Evolutionary conservation across 345 rosid genomes (phyloP).

Genomic region (Camelina neglecta): DNA sequence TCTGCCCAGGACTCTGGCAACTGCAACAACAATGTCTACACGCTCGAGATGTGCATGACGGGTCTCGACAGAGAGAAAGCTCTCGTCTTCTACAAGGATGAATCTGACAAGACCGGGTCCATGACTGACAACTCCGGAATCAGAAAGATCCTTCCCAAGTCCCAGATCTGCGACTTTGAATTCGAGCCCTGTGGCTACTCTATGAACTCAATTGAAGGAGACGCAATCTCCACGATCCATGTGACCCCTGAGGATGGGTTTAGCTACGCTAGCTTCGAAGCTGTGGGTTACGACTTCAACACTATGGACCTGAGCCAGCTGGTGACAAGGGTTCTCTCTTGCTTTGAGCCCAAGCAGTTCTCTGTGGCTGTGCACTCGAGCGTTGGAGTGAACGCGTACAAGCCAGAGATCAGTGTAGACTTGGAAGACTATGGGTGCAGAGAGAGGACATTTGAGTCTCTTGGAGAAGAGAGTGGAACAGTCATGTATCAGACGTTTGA

Average conservation of each 20-base stretch:
- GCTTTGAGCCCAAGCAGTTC: slow-evolving; percentile 78
- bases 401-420: slow-evolving; percentile 46
- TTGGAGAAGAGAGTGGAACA: slow-evolving; percentile 47
- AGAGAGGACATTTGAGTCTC: slow-evolving; percentile 42
- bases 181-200: slow-evolving; percentile 99
- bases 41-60: slow-evolving; percentile 98
- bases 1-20: slow-evolving; percentile 41
- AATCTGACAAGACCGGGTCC: slow-evolving; percentile 50
- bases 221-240: slow-evolving; percentile 84
- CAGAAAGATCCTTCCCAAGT: slow-evolving; percentile 78
- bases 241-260: slow-evolving; percentile 94
- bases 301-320: slow-evolving; percentile 49
- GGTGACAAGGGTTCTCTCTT: slow-evolving; percentile 74
- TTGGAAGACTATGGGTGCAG: slow-evolving; percentile 54
- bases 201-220: slow-evolving; percentile 87
- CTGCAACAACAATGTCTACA: slow-evolving; percentile 49
- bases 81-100: slow-evolving; percentile 69
- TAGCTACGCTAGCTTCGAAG: slow-evolving; percentile 95
- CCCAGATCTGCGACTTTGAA: slow-evolving; percentile 91
- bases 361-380: slow-evolving; percentile 72
- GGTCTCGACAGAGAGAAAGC: slow-evolving; percentile 77
- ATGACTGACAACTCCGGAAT: slow-evolving; percentile 89
- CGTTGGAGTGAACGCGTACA: slow-evolving; percentile 35
- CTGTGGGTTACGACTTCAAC: slow-evolving; percentile 72
- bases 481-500: slow-evolving; percentile 48